Evolutionary conservation across 208 protist species (phyloP).

Genomic region (Leishmania braziliensis): DNA sequence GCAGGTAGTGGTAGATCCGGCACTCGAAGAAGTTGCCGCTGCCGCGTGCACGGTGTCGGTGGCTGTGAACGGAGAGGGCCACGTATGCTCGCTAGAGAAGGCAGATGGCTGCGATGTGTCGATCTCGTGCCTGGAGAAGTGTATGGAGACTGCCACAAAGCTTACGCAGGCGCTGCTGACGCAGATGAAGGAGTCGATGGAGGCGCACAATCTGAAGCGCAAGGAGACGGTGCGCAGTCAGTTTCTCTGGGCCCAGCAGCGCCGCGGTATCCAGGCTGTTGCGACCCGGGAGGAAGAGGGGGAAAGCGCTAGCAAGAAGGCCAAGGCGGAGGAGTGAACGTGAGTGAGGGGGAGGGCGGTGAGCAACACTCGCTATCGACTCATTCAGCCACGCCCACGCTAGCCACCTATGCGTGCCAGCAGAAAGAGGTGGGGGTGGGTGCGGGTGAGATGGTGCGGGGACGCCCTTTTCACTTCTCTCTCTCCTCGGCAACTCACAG

Average conservation of each 20-base stretch:
- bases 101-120: conserved; percentile 68
- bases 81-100: conserved; percentile 85
- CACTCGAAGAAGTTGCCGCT: conserved; percentile 59
- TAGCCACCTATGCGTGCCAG: background rate
- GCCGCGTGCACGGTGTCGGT: conserved; percentile 69
- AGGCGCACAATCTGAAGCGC: conserved; percentile 61
- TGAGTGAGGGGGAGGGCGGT: background rate
- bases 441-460: background rate
- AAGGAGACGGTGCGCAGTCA: conserved; percentile 57
- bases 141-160: conserved; percentile 47
- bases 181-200: conserved; percentile 68
- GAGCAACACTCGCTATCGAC: background rate
- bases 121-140: conserved; percentile 45
- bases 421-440: background rate
- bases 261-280: conserved; percentile 54
- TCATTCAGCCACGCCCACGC: background rate
- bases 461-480: background rate
- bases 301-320: conserved; percentile 28
- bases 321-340: conserved; percentile 20
- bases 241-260: conserved; percentile 89
- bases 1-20: conserved; percentile 76
- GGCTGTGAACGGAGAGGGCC: conserved; percentile 81
- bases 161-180: conserved; percentile 55
- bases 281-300: conserved; percentile 9
- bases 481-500: background rate